phyloP scores from a whole-genome alignment of 2,329 filamentous ascomycete species.

The Paraphoma sp. region DNA sequence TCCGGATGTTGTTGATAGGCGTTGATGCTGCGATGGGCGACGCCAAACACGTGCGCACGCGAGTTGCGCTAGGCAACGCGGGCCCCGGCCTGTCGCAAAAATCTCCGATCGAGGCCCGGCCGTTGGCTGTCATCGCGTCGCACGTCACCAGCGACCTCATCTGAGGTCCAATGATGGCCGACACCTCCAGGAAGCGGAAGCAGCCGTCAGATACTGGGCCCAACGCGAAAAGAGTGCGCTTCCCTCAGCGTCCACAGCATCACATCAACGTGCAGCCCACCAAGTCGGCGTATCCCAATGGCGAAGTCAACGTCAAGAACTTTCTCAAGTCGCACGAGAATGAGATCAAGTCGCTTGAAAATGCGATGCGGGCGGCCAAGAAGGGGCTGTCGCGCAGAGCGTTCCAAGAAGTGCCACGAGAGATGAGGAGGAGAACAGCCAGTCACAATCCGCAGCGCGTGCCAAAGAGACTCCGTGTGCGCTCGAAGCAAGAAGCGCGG shows the following conservation, averaged over 20 bases:
- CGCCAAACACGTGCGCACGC: conserved; percentile 15
- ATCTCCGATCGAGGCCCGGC: background rate
- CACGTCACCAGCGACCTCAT: background rate
- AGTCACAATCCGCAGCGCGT: conserved; percentile 95
- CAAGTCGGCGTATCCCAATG: conserved; percentile 65
- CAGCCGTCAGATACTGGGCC: conserved; percentile 17
- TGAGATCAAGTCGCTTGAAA: conserved; percentile 85
- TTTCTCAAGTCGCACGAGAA: conserved; percentile 88
- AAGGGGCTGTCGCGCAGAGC: conserved; percentile 70
- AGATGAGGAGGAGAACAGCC: conserved; percentile 83
- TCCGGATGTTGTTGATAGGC: background rate
- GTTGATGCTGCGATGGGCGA: background rate
- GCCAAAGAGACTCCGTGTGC: conserved; percentile 74
- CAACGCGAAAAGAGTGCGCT: conserved; percentile 33
- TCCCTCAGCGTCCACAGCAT: conserved; percentile 31
- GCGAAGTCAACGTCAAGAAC: conserved; percentile 82
- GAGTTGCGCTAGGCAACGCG: conserved; percentile 10
- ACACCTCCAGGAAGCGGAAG: conserved; percentile 33
- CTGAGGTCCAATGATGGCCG: conserved; percentile 21
- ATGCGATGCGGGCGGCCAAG: conserved; percentile 80
- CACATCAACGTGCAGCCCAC: conserved; percentile 39
- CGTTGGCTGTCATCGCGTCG: background rate
- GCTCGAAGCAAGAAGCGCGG: conserved; percentile 76
- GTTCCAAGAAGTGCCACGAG: conserved; percentile 88
- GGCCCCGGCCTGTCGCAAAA: conserved; percentile 1